Conservation (phyloP, 331 rosid species). For the Pyrus hybrid region DNA sequence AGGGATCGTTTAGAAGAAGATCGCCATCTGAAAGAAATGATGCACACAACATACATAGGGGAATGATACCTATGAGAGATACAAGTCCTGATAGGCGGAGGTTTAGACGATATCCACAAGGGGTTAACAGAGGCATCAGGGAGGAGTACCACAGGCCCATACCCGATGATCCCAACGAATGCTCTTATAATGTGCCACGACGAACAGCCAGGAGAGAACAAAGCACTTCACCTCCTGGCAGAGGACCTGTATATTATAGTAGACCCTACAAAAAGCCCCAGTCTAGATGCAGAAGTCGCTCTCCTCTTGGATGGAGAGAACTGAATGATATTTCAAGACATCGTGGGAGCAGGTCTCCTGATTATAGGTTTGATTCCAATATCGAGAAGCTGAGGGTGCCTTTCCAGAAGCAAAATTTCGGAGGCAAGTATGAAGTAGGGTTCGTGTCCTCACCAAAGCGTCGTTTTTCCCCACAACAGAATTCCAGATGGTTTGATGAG, state of each 20-base stretch:
- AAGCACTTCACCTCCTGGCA: slow-evolving; percentile 13
- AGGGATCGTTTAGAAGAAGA: slow-evolving; percentile 18
- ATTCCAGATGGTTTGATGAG: slow-evolving; percentile 29
- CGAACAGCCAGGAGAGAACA: slow-evolving; percentile 27
- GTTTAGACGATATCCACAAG: slow-evolving; percentile 24
- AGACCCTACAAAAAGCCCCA: slow-evolving; percentile 23
- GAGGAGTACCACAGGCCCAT: slow-evolving; percentile 17
- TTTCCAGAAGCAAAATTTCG: slow-evolving; percentile 25
- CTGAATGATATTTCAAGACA: slow-evolving; percentile 10
- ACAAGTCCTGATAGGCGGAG: slow-evolving; percentile 27
- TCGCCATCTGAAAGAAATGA: slow-evolving; percentile 16
- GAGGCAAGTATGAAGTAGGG: slow-evolving; percentile 16
- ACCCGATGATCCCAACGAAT: slow-evolving; percentile 16
- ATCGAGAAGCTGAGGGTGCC: slow-evolving; percentile 21
- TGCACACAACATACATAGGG: slow-evolving; percentile 9
- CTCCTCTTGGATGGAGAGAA: slow-evolving; percentile 25
- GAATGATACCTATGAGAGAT: slow-evolving; percentile 22
- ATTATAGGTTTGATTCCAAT: slow-evolving; percentile 16
- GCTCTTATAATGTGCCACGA: slow-evolving; percentile 19
- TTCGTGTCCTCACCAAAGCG: slow-evolving; percentile 20
- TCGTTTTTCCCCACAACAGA: slow-evolving; percentile 16
- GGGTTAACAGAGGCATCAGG: slow-evolving; percentile 18
- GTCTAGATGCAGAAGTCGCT: slow-evolving; percentile 31
- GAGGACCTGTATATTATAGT: slow-evolving; percentile 19
- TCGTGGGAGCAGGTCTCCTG: slow-evolving; percentile 31